A percentile compares a stretch with the other conserved stretches of the same genome.
Evolutionary conservation across 2,329 filamentous ascomycete genomes (phyloP).

Genomic region (Alternaria viburni): DNA sequence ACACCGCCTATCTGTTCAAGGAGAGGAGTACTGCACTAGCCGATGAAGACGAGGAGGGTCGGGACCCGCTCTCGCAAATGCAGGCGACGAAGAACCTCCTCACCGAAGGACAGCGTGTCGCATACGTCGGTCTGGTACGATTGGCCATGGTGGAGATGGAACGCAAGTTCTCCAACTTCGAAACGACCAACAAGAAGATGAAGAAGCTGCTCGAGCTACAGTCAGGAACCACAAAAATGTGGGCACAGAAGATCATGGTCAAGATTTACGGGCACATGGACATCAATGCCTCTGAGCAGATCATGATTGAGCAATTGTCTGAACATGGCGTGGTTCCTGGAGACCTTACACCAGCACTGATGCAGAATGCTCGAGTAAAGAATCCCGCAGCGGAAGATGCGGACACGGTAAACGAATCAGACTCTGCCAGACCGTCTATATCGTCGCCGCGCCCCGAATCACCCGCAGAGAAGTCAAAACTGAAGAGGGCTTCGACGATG

Average conservation of each 20-base stretch:
- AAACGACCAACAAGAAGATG: slow-evolving; percentile 66
- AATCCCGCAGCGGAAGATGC: slow-evolving; percentile 78
- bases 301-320: slow-evolving; percentile 98
- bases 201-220: slow-evolving; percentile 76
- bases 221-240: slow-evolving; percentile 86
- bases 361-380: slow-evolving; percentile 89
- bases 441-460: slow-evolving; percentile 41
- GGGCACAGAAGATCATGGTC: slow-evolving; percentile 98
- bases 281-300: slow-evolving; percentile 85
- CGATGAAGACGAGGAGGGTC: slow-evolving; percentile 75
- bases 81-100: slow-evolving; percentile 94
- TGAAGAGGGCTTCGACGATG: slow-evolving; percentile 40
- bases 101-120: slow-evolving; percentile 93
- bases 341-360: slow-evolving; percentile 84
- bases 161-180: slow-evolving; percentile 68
- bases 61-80: slow-evolving; percentile 87
- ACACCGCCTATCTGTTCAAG: slow-evolving; percentile 94
- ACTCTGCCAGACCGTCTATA: slow-evolving; percentile 43
- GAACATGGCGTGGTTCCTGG: slow-evolving; percentile 86
- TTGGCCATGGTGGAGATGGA: slow-evolving; percentile 81
- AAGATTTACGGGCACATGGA: slow-evolving; percentile 96
- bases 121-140: slow-evolving; percentile 89
- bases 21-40: slow-evolving; percentile 66
- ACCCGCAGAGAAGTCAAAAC: slow-evolving; percentile 26
- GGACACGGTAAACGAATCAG: slow-evolving; percentile 18